Conservation (phyloP, 2,329 filamentous ascomycete genomes). For the Metarhizium sp. region DNA sequence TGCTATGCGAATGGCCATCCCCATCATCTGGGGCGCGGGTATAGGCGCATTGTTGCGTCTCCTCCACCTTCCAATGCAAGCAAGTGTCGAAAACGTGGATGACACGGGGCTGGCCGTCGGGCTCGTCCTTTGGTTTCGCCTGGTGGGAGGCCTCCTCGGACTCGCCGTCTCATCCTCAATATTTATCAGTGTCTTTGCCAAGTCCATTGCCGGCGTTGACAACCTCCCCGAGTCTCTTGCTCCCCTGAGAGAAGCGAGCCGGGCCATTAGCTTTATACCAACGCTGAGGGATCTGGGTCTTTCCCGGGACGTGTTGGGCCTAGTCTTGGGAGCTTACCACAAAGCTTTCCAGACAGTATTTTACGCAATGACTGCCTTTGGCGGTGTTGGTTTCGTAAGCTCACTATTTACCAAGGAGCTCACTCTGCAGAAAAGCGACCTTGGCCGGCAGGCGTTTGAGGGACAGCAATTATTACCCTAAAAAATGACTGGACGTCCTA, state of each 20-base stretch:
- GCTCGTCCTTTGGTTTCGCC: background rate
- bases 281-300: background rate
- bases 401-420: conserved; percentile 5
- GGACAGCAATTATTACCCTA: background rate
- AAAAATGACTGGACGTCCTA: no score
- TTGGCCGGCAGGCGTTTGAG: background rate
- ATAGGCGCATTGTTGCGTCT: background rate
- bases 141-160: background rate
- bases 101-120: background rate
- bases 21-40: background rate
- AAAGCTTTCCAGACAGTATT: no score
- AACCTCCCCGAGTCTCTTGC: background rate
- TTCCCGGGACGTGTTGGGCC: no score
- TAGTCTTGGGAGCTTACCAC: no score
- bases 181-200: background rate
- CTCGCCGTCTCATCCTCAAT: background rate
- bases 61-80: background rate
- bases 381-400: conserved; percentile 17
- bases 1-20: background rate
- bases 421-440: background rate
- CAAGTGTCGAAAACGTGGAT: background rate
- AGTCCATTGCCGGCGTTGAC: background rate
- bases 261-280: background rate
- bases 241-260: background rate
- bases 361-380: conserved; percentile 10